These are phyloP conservation scores for Pulveroboletus sp. DNA, from an alignment of 768 basidiomycete genomes.

Conservation along the genomic window DNA sequence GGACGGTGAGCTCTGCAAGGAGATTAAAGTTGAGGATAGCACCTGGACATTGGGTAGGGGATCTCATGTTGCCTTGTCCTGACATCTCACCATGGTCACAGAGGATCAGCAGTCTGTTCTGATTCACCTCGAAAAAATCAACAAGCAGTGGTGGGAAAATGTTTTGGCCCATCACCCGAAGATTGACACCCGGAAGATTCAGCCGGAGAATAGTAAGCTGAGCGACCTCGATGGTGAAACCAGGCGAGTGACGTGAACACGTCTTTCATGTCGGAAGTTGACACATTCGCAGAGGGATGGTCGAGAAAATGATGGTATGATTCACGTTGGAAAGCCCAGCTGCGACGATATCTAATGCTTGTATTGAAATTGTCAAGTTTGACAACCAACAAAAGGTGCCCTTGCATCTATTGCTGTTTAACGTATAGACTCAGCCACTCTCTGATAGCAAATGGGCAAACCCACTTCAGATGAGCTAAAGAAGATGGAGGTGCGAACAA, in stretches of 20 bases:
- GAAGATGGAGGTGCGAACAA: conserved; percentile 70
- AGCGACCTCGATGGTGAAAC: conserved; percentile 96
- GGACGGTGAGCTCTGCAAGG: conserved; percentile 86
- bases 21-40: conserved; percentile 93
- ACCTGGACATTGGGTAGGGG: conserved; percentile 89
- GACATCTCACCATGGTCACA: conserved; percentile 29
- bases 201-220: conserved; percentile 91
- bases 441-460: conserved; percentile 81
- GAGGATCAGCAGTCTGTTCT: conserved; percentile 73
- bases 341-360: conserved; percentile 6
- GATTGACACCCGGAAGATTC: conserved; percentile 94
- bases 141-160: conserved; percentile 97
- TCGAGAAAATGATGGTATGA: conserved; percentile 99
- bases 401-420: background rate
- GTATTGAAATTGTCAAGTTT: conserved; percentile 30
- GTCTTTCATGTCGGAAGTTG: conserved; percentile 2
- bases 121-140: conserved; percentile 82
- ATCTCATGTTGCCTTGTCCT: background rate
- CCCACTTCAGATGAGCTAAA: conserved; percentile 93
- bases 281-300: conserved; percentile 69
- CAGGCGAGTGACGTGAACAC: conserved; percentile 44
- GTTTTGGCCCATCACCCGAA: conserved; percentile 93
- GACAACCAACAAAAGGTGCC: conserved; percentile 42
- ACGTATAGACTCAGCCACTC: background rate
- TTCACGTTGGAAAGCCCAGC: background rate